Percentiles rank a stretch among this genome's conserved stretches.
Conservation (phyloP, 495 filamentous ascomycete species). For the Xylaria longipes region DNA sequence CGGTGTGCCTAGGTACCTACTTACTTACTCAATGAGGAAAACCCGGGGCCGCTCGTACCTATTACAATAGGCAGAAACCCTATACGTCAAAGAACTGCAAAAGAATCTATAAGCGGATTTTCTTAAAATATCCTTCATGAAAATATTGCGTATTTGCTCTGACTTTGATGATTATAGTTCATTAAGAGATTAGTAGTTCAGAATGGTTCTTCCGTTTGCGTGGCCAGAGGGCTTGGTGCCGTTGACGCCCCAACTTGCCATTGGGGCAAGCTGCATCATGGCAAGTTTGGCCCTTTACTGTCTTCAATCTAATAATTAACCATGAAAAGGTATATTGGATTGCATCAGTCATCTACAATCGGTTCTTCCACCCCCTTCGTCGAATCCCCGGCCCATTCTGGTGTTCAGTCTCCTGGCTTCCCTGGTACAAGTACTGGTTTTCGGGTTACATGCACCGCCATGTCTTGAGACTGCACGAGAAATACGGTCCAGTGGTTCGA, state of each 20-base stretch:
- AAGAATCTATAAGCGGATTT: neutral
- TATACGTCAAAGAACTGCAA: neutral
- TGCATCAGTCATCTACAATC: slow-evolving; percentile 43
- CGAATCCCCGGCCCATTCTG: slow-evolving; percentile 18
- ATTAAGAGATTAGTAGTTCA: neutral
- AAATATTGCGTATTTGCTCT: neutral
- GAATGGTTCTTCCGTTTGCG: neutral
- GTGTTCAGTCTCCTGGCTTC: slow-evolving; percentile 9
- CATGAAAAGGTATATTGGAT: neutral
- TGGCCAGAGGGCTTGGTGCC: neutral
- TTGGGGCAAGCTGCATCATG: neutral
- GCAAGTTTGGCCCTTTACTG: neutral
- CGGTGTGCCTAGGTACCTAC: too few species aligned
- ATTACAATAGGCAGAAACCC: neutral
- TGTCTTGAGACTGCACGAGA: slow-evolving; percentile 40
- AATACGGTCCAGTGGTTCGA: slow-evolving; percentile 50
- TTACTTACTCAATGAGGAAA: slow-evolving; percentile 9
- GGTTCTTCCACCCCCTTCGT: slow-evolving; percentile 35
- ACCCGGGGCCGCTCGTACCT: neutral
- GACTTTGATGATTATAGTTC: neutral
- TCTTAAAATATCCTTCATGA: neutral
- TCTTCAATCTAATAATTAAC: neutral
- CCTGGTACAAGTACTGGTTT: slow-evolving; percentile 14
- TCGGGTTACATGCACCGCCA: slow-evolving; percentile 15
- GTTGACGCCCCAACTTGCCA: slow-evolving; percentile 1